Evolutionary conservation across 768 basidiomycete species (phyloP), one percentile per base, ranked within the genome.

Genomic region (Galerina sulciceps): DNA sequence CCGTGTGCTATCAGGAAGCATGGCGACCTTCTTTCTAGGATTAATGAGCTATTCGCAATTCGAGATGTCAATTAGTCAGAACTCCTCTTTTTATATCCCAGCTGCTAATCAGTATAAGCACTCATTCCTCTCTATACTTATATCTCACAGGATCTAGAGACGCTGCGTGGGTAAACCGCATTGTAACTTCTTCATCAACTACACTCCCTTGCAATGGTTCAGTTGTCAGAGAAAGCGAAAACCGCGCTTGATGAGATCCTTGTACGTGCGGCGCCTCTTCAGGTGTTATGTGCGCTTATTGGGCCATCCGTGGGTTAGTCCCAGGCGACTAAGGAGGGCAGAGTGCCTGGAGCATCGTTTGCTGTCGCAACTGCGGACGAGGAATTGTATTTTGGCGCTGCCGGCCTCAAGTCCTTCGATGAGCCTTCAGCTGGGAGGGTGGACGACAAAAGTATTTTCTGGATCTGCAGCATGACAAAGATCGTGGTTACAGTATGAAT

Each of bases 381-480:
- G 17, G 66, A 70, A 40, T 26, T 75, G 1, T 71, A 71, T 55
- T 65, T 61, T 20, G 62, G 63, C 1, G 62, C 53, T 15, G 69
- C 62, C 34, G 74, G 74, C 4, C 49, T 57, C 45, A 67, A 60
- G 23, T 47, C 60, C n/a, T 58, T 70, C 55, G 54, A 67, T 18
- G 67, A 74, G 13, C 68, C 72, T 5, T 47, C 61, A 3, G 65
- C 67, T 22, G 71, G 70, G 26, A 35, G 55, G 10, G 61, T 72
- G 15, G 57, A 67, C 37, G 63, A 66, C 13, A 63, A 72, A 6
- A 71, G 62, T 40, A 35, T 74, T 3, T 72, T 70, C 49, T 73
- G 72, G 71, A 63, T 73, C n/a, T 76, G 73, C 56, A 76, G 73
- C 55, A 64, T 70, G 58, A 72, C 72, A 1, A 76, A 76, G 50